Evolutionary conservation across 2,329 filamentous ascomycete species (phyloP).

Genomic region (Alternaria tenuissima): DNA sequence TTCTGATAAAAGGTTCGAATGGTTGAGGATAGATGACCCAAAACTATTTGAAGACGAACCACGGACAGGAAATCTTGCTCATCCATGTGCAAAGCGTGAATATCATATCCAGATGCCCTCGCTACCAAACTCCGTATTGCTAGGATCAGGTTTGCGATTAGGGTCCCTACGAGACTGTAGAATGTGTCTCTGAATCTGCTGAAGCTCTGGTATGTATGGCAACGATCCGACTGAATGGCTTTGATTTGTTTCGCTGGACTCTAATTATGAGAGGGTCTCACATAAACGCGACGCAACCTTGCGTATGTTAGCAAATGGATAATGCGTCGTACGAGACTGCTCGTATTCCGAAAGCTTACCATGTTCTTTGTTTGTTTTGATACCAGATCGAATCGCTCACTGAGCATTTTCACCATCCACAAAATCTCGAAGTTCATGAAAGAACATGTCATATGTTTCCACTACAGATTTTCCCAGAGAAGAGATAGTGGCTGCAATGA

Average conservation of each 20-base stretch:
- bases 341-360: background rate
- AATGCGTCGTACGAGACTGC: no score
- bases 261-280: background rate
- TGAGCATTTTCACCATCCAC: no score
- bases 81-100: accelerated
- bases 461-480: background rate
- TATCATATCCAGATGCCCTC: accelerated
- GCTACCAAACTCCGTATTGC: background rate
- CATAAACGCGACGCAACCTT: background rate
- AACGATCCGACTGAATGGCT: accelerated
- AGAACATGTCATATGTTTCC: background rate
- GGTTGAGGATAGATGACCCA: background rate
- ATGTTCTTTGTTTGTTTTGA: no score
- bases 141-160: accelerated
- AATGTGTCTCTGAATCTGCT: no score
- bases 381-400: no score
- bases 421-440: no score
- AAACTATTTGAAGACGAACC: background rate
- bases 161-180: no score
- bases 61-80: background rate
- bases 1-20: background rate
- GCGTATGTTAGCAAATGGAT: accelerated
- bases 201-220: accelerated
- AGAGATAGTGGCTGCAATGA: accelerated
- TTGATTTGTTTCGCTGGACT: no score